Evolutionary conservation across 2,329 filamentous ascomycete species (phyloP).

Genomic region (Periconia sp.): DNA sequence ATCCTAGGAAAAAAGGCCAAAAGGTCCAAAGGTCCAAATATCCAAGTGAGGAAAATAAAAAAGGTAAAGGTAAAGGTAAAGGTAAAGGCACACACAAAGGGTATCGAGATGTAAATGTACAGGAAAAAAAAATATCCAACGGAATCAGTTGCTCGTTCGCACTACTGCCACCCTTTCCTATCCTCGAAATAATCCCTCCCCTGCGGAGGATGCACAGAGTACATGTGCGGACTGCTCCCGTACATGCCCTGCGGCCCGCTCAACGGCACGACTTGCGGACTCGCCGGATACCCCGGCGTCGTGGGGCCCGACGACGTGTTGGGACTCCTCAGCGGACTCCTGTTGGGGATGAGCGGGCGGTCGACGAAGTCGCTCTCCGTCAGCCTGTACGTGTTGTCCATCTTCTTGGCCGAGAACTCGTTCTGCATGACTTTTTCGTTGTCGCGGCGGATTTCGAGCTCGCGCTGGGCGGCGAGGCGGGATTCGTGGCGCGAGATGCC

Average conservation of each 20-base stretch:
- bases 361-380: constrained; percentile 21
- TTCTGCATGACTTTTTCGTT: constrained; percentile 36
- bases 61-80: too few relatives aligned
- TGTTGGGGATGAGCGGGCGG: constrained; percentile 11
- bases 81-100: too few relatives aligned
- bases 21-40: too few relatives aligned
- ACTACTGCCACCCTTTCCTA: not conserved
- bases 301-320: not conserved
- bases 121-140: too few relatives aligned
- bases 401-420: constrained; percentile 27
- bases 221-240: not conserved
- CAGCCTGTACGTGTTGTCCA: constrained; percentile 20
- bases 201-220: constrained; percentile 3
- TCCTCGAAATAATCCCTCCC: not conserved
- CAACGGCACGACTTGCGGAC: not conserved
- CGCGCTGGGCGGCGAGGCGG: constrained; percentile 14
- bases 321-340: constrained; percentile 17
- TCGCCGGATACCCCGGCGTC: constrained; percentile 1
- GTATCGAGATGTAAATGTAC: too few relatives aligned
- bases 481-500: constrained; percentile 18
- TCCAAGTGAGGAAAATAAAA: too few relatives aligned
- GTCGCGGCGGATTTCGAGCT: constrained; percentile 29
- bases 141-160: too few relatives aligned
- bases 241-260: not conserved
- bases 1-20: too few relatives aligned